phyloP scores from a whole-genome alignment of 2,329 filamentous ascomycete species.

The Tolypocladium tropicale region DNA sequence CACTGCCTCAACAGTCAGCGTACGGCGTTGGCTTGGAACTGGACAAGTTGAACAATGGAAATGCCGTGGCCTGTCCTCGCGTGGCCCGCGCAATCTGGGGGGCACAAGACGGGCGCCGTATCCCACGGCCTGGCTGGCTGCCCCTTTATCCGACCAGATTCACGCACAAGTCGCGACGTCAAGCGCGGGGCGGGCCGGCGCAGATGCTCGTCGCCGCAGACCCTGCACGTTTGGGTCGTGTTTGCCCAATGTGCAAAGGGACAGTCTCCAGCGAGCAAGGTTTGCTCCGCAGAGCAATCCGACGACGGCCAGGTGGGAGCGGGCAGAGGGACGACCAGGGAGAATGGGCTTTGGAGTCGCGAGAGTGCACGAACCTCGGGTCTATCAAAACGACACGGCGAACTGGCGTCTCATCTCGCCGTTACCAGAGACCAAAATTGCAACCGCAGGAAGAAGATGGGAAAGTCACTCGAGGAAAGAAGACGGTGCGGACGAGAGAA shows the following conservation, averaged over 20 bases:
- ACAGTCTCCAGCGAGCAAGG: neutral
- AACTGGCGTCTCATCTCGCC: neutral
- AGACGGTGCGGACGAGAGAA: neutral
- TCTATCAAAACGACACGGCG: neutral
- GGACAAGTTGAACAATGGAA: neutral
- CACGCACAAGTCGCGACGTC: neutral
- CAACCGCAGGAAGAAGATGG: neutral
- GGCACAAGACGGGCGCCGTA: neutral
- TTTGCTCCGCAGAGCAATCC: neutral
- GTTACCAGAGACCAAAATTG: neutral
- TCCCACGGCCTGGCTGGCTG: no score
- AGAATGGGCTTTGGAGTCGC: neutral
- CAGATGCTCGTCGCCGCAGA: neutral
- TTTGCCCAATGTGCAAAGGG: neutral
- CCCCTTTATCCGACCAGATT: neutral
- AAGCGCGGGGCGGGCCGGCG: neutral
- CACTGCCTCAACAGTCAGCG: neutral
- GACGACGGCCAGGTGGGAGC: neutral
- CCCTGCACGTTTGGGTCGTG: neutral
- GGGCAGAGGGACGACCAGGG: neutral
- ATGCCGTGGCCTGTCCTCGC: neutral
- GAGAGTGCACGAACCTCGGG: neutral
- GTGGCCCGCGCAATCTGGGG: neutral
- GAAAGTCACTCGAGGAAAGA: neutral
- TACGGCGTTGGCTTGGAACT: neutral